Base-by-base conservation (phyloP, 495 filamentous ascomycete genomes). In the Daldinia childiae region DNA sequence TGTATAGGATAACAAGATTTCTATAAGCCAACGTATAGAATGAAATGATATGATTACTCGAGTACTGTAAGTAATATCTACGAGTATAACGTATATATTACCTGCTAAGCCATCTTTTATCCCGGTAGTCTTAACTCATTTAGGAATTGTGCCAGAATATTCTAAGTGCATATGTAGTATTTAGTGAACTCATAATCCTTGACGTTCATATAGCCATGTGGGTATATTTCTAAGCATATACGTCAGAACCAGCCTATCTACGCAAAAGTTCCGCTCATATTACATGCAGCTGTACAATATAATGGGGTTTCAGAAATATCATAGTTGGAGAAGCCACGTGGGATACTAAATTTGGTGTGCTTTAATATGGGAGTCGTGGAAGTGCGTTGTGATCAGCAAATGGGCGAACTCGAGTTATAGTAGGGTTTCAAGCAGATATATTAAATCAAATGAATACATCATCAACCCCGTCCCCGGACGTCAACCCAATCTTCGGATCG, bases 301-400 rank as follows among this genome's bases (percentile, higher is more conserved):
- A 57, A 11, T 9, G 15, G 14, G 14, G 52, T 59, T 63, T 59
- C 45, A 50, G 51, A 12, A 36, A 11, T 36, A 19, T 38, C 30
- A 43, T 45, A 59, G 19, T 60, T 55, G 54, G 45, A 34, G 29
- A 63, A 62, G 51, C 60, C 69, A 72, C 69, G 69, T 72, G 64
- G 69, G 55, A 67, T 54, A 11, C 54, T 72, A 64, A 45, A 67
- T 64, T 67, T 64, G 54, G 59, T 29, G 38, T n/a, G 27, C 24
- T 48, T 52, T 54, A 63, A 72, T 72, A 48, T 72, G 36, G 59
- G 59, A 67, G 39, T 69, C 30, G 59, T 30, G 14, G 17, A 36
- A 58, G 38, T 32, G 8, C 24, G 17, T 19, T 32, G 8, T 26
- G 30, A 36, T 48, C 34, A 32, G n/a, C 54, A n/a, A 67, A 67